phyloP scores from a whole-genome alignment of 192 early-diverging fungal genomes.

The Umbelopsis vinacea region DNA sequence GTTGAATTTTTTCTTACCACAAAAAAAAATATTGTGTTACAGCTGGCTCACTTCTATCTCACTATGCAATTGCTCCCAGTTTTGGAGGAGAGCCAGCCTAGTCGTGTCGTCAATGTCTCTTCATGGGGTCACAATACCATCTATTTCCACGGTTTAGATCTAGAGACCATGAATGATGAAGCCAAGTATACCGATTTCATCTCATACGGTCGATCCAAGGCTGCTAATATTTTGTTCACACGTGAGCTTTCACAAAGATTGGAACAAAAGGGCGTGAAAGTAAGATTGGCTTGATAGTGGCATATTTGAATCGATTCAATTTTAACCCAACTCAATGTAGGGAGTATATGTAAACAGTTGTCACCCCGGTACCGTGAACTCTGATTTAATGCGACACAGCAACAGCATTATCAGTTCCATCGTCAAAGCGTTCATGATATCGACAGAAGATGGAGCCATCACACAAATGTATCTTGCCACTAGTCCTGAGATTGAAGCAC shows the following conservation, averaged over 20 bases:
- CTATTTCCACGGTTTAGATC: conserved; percentile 17
- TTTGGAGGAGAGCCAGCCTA: conserved; percentile 29
- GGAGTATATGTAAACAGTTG: conserved; percentile 33
- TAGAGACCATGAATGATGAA: conserved; percentile 31
- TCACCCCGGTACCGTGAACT: conserved; percentile 35
- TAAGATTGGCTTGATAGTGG: neutral
- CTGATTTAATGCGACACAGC: conserved; percentile 30
- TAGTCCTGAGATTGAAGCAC: conserved; percentile 56
- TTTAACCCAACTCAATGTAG: neutral
- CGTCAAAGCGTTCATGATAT: neutral
- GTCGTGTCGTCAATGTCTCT: conserved; percentile 39
- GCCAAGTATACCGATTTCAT: conserved; percentile 23
- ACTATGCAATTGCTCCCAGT: conserved; percentile 30
- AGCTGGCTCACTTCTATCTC: conserved; percentile 43
- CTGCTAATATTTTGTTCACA: conserved; percentile 37
- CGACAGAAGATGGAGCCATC: conserved; percentile 47
- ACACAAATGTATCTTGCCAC: conserved; percentile 55
- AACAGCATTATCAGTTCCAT: neutral
- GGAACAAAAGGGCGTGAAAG: conserved; percentile 33
- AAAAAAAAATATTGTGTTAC: neutral
- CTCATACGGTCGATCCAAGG: conserved; percentile 27
- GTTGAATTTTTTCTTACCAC: neutral
- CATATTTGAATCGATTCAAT: neutral
- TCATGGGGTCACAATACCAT: conserved; percentile 24
- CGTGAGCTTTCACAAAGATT: conserved; percentile 31